A percentile compares a stretch with the other conserved stretches of the same genome.
Conservation (phyloP, 345 rosid species). For the Lepidium africanum region DNA sequence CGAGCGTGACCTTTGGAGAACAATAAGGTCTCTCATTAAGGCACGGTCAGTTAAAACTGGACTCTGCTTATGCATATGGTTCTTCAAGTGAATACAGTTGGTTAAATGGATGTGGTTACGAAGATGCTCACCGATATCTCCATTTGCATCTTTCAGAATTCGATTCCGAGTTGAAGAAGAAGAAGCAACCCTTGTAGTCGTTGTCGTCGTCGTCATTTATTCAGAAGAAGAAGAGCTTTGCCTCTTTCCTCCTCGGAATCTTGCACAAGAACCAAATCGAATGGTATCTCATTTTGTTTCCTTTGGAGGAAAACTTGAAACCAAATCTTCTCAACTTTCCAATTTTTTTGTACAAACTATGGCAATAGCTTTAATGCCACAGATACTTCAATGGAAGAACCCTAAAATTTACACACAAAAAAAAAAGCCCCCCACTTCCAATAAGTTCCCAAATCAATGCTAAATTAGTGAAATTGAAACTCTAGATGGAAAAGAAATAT, state of each 20-base stretch:
- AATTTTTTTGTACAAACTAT: neutral
- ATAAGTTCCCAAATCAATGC: neutral
- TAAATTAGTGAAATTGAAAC: neutral
- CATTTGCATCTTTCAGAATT: slow-evolving; percentile 88
- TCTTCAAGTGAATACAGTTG: slow-evolving; percentile 93
- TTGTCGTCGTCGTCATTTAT: slow-evolving; percentile 49
- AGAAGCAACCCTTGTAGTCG: slow-evolving; percentile 48
- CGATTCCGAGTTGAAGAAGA: slow-evolving; percentile 41
- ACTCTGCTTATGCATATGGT: slow-evolving; percentile 97
- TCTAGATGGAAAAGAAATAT: neutral
- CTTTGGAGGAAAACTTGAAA: neutral
- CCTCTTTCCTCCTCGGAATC: slow-evolving; percentile 24
- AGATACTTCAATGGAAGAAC: neutral
- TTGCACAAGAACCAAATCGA: slow-evolving; percentile 31
- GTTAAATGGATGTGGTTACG: slow-evolving; percentile 91
- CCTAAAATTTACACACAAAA: neutral
- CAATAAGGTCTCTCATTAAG: slow-evolving; percentile 83
- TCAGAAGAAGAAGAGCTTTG: slow-evolving; percentile 23
- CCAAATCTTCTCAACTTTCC: slow-evolving; percentile 2
- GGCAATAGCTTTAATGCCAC: neutral
- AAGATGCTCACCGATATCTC: slow-evolving; percentile 86
- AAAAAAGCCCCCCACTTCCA: neutral
- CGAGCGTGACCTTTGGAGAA: slow-evolving; percentile 84
- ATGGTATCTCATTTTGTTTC: slow-evolving; percentile 26
- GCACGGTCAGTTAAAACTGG: slow-evolving; percentile 69